Evolutionary conservation across 768 basidiomycete genomes (phyloP).

Genomic region (Thelephora ganbajun): DNA sequence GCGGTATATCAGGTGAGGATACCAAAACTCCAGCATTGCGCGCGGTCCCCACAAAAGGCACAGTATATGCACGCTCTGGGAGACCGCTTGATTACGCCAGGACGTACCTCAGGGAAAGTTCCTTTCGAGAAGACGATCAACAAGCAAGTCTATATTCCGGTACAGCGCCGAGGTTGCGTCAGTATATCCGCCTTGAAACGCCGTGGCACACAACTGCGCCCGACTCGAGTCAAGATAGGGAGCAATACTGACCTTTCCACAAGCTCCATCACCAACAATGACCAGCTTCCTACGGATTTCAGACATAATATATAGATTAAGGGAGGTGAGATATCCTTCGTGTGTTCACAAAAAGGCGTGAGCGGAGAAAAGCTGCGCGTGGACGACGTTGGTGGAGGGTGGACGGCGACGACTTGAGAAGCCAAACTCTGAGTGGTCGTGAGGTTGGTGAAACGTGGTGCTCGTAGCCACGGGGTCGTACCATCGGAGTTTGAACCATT

Average conservation of each 20-base stretch:
- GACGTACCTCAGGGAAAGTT: conserved; percentile 82
- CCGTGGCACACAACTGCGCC: not conserved
- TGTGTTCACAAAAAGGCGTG: not conserved
- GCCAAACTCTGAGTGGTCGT: too few species aligned
- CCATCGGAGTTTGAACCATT: too few species aligned
- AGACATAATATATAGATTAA: conserved; percentile 42
- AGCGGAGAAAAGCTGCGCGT: too few species aligned
- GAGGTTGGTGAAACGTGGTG: too few species aligned
- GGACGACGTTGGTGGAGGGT: too few species aligned
- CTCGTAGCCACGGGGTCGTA: too few species aligned
- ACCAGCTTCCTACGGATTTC: conserved; percentile 98
- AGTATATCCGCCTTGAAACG: too few species aligned
- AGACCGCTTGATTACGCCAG: not conserved
- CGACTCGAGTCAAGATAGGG: not conserved
- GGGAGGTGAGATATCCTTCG: not conserved
- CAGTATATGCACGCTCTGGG: not conserved
- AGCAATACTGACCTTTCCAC: conserved; percentile 58
- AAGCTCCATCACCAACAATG: conserved; percentile 97
- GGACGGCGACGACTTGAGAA: too few species aligned
- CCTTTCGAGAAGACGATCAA: conserved; percentile 96
- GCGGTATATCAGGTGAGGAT: not conserved
- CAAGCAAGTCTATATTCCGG: conserved; percentile 55
- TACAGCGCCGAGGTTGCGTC: not conserved
- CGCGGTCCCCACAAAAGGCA: conserved; percentile 1
- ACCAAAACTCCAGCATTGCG: not conserved